Evolutionary conservation across 2,329 filamentous ascomycete genomes (phyloP), one percentile per base, ranked within the genome.

Genomic region (Chrysosporium keratinophilum): DNA sequence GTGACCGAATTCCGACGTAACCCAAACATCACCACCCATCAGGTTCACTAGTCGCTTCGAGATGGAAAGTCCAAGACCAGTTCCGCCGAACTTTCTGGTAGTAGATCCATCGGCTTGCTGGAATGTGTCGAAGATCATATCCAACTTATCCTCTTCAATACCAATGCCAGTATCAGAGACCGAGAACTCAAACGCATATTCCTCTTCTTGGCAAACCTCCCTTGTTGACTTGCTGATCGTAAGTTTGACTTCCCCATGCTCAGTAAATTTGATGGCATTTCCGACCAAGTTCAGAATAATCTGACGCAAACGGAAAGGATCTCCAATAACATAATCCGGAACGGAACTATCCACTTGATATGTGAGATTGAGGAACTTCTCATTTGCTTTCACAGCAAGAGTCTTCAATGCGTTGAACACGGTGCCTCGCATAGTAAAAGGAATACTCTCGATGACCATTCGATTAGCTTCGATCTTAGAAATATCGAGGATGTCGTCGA

Each of bases 191-290:
- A 96, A 91, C 28, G 89, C 86, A 62, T 95, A 95, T 69, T 96
- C 87, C 61, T 86, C 84, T 10, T 78, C 75, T 11, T 77, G 78
- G 63, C 81, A 85, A 41, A 82, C 77, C 46, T 83, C 79, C 46
- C 83, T 78, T 57, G 81, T 76, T 31, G 87, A 76, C 71, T 83
- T 77, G 64, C 84, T 83, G 62, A 97, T 96, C n/a, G 86, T 89
- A 51, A 97, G 81, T 69, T 90, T 94, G 63, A 98, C 93, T 69
- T 95, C 89, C 57, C 93, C 93, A 63, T 94, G 85, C 70, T 97
- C 91, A 2, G 93, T 97, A 69, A 98, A 98, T 68, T 98, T 98
- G 77, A 98, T 96, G 53, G 93, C 91, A 65, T 98, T 98, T 65
- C 93, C 93, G 52, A 97, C 91, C 54, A 98, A 76, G 71, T 98